Conservation (phyloP, 1,139 yeast species). For the Debaryomycetaceae sp. region DNA sequence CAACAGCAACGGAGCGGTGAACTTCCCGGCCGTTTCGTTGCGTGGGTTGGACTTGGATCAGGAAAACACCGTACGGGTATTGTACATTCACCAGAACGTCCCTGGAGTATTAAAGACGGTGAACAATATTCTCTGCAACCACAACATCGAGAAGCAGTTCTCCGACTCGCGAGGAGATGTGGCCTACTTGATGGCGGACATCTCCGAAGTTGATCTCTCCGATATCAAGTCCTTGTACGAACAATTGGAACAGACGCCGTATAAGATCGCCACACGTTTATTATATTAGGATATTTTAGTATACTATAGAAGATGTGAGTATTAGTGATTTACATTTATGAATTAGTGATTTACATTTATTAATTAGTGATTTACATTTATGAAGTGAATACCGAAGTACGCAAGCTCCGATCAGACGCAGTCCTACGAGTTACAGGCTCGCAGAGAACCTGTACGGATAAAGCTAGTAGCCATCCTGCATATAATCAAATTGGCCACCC, state of each 20-base stretch:
- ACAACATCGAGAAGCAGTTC: conserved; percentile 95
- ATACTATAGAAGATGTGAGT: too few species aligned
- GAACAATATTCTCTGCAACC: conserved; percentile 87
- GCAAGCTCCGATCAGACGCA: too few species aligned
- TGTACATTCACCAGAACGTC: conserved; percentile 93
- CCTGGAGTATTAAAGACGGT: conserved; percentile 98
- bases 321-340: too few species aligned
- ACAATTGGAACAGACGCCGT: conserved; percentile 82
- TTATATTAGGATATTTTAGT: too few species aligned
- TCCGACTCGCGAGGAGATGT: conserved; percentile 93
- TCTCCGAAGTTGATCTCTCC: conserved; percentile 69
- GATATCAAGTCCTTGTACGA: conserved; percentile 82
- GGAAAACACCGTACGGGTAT: conserved; percentile 80
- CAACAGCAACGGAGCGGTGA: conserved; percentile 89
- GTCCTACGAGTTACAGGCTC: too few species aligned
- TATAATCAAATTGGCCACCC: too few species aligned
- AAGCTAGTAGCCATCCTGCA: too few species aligned
- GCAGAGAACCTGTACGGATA: too few species aligned
- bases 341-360: too few species aligned
- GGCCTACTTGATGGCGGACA: conserved; percentile 97
- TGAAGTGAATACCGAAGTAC: too few species aligned
- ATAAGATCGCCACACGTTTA: conserved; percentile 84
- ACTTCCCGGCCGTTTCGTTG: conserved; percentile 96
- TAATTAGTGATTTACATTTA: too few species aligned
- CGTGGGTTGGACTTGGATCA: conserved; percentile 87